Conservation (phyloP, 2,329 filamentous ascomycete genomes). For the Neofusicoccum cordaticola region DNA sequence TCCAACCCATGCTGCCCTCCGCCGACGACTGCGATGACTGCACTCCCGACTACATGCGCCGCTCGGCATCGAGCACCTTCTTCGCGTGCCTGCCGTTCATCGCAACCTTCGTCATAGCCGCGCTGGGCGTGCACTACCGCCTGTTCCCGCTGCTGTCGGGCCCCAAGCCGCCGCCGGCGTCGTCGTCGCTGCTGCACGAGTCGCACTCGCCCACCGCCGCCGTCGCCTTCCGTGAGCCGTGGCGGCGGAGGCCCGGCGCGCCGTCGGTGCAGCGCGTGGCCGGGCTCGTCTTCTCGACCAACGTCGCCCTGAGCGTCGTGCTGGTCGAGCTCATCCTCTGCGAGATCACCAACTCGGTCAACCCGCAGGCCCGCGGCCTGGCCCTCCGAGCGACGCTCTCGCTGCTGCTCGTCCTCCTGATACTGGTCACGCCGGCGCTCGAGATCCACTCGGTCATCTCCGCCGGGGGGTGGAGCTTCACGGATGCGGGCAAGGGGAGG, state of each 20-base stretch:
- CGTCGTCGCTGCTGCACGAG: slow-evolving; percentile 58
- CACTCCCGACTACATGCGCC: slow-evolving; percentile 49
- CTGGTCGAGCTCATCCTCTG: slow-evolving; percentile 78
- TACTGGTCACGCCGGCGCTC: slow-evolving; percentile 73
- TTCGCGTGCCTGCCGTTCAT: slow-evolving; percentile 68
- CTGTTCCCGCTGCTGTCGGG: slow-evolving; percentile 71
- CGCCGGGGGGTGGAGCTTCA: slow-evolving; percentile 60
- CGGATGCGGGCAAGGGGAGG: slow-evolving; percentile 49
- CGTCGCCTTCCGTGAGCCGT: slow-evolving; percentile 20
- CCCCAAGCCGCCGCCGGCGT: slow-evolving; percentile 36
- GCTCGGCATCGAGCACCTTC: slow-evolving; percentile 50
- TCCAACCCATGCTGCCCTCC: slow-evolving; percentile 30
- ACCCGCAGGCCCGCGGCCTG: slow-evolving; percentile 62
- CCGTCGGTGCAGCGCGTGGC: slow-evolving; percentile 42
- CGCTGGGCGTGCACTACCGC: slow-evolving; percentile 61
- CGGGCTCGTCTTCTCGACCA: slow-evolving; percentile 69
- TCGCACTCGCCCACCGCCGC: slow-evolving; percentile 56
- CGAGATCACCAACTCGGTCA: slow-evolving; percentile 76
- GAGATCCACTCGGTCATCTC: slow-evolving; percentile 67
- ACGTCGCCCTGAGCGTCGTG: slow-evolving; percentile 72
- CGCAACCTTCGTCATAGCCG: slow-evolving; percentile 64
- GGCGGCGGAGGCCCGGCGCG: background rate
- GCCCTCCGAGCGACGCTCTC: slow-evolving; percentile 69
- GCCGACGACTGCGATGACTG: slow-evolving; percentile 57
- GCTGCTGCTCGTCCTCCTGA: slow-evolving; percentile 67